Conservation (phyloP, 2,329 filamentous ascomycete genomes). For the Colletotrichum spaethianum region DNA sequence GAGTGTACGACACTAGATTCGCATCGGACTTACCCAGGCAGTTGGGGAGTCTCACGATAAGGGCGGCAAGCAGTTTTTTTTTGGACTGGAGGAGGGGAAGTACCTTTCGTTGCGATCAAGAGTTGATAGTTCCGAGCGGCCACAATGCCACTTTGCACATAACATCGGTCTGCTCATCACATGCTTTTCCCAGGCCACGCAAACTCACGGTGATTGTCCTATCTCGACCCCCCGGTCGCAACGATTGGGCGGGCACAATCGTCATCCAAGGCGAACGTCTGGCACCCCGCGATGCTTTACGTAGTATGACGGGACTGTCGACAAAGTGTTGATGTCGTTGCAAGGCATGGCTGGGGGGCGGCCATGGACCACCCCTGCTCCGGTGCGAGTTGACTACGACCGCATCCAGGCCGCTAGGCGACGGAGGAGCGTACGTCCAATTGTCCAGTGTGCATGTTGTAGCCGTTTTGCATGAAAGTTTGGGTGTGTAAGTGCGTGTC, state of each 20-base stretch:
- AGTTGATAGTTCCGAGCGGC: neutral
- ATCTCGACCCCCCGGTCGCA: neutral
- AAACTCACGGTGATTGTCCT: neutral
- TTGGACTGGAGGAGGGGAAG: neutral
- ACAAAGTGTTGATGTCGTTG: neutral
- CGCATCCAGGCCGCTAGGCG: neutral
- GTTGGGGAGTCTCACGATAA: slow-evolving; percentile 12
- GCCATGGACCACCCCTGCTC: neutral
- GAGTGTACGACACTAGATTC: slow-evolving; percentile 31
- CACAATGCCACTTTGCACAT: neutral
- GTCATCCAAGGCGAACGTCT: neutral
- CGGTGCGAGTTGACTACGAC: neutral
- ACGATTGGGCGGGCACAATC: neutral
- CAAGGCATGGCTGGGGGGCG: neutral
- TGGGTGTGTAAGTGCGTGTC: neutral
- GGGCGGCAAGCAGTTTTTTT: slow-evolving; percentile 10
- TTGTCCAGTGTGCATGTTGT: neutral
- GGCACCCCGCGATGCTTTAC: neutral
- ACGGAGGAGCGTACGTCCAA: neutral
- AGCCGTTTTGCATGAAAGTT: neutral
- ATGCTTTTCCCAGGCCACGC: neutral
- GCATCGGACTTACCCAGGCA: slow-evolving; percentile 31
- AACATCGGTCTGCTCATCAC: neutral
- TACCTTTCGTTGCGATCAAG: slow-evolving; percentile 4
- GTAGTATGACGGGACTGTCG: neutral